A percentile compares a stretch with the other conserved stretches of the same genome.
These are phyloP conservation scores for Mucor ambiguus DNA, from an alignment of 371 early-diverging fungal genomes.

Conservation along the genomic window DNA sequence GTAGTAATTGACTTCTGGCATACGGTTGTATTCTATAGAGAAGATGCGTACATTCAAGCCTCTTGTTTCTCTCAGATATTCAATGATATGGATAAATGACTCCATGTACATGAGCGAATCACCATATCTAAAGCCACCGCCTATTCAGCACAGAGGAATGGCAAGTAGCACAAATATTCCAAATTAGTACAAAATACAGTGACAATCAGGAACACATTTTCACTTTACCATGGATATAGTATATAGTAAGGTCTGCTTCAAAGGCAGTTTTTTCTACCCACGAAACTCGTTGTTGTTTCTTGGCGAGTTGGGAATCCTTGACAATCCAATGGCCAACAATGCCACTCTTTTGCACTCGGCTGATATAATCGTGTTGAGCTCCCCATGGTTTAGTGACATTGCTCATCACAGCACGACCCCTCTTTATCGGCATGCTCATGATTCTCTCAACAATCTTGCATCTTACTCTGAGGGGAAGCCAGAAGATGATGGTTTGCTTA, in stretches of 20 bases:
- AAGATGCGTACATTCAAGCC: constrained; percentile 31
- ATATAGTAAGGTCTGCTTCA: constrained; percentile 29
- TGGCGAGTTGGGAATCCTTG: neutral
- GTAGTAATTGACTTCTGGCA: constrained; percentile 22
- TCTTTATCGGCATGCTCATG: neutral
- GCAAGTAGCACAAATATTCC: neutral
- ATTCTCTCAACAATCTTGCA: constrained; percentile 15
- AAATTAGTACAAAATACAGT: constrained; percentile 5
- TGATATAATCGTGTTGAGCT: constrained; percentile 15
- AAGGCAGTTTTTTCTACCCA: constrained; percentile 21
- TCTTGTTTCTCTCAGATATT: constrained; percentile 21
- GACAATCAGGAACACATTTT: neutral
- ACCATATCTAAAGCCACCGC: constrained; percentile 38
- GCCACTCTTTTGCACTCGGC: neutral
- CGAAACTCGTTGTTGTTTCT: neutral
- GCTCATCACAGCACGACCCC: neutral
- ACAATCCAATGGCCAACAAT: constrained; percentile 31
- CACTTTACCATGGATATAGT: constrained; percentile 39
- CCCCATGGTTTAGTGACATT: constrained; percentile 11
- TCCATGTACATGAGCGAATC: constrained; percentile 35
- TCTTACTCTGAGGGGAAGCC: constrained; percentile 9
- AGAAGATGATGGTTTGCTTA: neutral
- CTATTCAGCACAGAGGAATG: constrained; percentile 3
- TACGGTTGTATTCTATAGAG: constrained; percentile 29
- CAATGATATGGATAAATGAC: constrained; percentile 29